Evolutionary conservation across 73 alveolate genomes (phyloP).

Genomic region (Breviolum minutum): DNA sequence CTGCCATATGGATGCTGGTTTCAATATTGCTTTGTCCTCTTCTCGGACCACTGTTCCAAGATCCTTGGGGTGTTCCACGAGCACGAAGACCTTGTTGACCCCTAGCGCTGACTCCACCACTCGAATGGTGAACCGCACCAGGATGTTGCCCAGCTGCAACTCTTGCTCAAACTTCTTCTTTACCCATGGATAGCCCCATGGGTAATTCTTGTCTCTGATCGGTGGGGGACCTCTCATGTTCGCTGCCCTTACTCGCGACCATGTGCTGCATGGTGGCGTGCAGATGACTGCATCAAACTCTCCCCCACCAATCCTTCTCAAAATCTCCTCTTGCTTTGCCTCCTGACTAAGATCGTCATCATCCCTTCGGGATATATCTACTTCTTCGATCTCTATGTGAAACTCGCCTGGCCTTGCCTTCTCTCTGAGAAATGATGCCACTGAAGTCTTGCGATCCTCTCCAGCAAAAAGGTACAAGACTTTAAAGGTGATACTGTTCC

Average conservation of each 20-base stretch:
- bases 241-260: background rate
- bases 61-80: slow-evolving; percentile 33
- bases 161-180: background rate
- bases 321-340: background rate
- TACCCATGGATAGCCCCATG: slow-evolving; percentile 37
- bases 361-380: background rate
- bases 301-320: background rate
- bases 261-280: background rate
- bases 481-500: background rate
- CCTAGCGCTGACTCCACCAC: background rate
- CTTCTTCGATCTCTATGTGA: background rate
- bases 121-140: background rate
- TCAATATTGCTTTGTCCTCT: background rate
- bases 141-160: background rate
- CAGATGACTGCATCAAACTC: too few species aligned
- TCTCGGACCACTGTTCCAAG: slow-evolving; percentile 14
- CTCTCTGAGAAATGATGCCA: background rate
- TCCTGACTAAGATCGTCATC: background rate
- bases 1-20: slow-evolving; percentile 3
- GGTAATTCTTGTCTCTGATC: background rate
- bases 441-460: background rate
- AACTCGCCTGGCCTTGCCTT: background rate
- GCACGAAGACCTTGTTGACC: background rate
- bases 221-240: slow-evolving; percentile 26
- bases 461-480: slow-evolving; percentile 1